Evolutionary conservation across 352 stramenopile species (phyloP), one percentile per base, ranked within the genome.

Genomic region (Phytophthora pini): DNA sequence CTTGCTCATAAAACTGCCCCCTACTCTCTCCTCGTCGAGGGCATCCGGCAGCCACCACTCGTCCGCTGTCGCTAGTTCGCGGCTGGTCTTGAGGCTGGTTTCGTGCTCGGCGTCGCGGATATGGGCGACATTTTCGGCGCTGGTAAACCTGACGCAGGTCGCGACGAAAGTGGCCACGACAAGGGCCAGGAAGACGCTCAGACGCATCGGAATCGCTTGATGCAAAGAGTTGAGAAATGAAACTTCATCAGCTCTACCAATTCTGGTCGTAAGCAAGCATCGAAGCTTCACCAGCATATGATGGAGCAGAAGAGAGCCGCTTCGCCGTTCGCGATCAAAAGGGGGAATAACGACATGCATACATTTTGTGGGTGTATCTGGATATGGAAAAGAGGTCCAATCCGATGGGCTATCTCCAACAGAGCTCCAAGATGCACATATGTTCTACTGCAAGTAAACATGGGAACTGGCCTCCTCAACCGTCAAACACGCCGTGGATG

Each of bases 11-110:
- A 66, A 49, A 3, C 5, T 13, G 7, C 27, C 0, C 17, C 36
- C 17, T 27, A 2, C 27, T 39, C 48, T 60, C 34, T 48, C 56
- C 48, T 38, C 47, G 22, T 22, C 20, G 27, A 24, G 5, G 40
- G 7, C 12, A 6, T 57, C 38, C 24, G 36, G 12, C 7, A 43
- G 5, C 59, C 59, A 67, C 59, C 59, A 67, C 10, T 67, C 22
- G 3, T 66, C 38, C 17, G 15, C 26, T 1, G 34, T 24, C 22
- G 17, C 17, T 20, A 66, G n/a, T 26, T 48, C 22, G 4, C 41
- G 48, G 10, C 10, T 41, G 13, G 5, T 50, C 17, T 61, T 13
- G 17, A 66, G 29, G n/a, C 55, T 48, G 15, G 39, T 31, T 4
- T 22, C 20, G 15, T 32, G 24, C 8, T 53, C 43, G 15, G 22